phyloP scores from a whole-genome alignment of 2,329 filamentous ascomycete genomes.

The Hirsutella thompsonii region DNA sequence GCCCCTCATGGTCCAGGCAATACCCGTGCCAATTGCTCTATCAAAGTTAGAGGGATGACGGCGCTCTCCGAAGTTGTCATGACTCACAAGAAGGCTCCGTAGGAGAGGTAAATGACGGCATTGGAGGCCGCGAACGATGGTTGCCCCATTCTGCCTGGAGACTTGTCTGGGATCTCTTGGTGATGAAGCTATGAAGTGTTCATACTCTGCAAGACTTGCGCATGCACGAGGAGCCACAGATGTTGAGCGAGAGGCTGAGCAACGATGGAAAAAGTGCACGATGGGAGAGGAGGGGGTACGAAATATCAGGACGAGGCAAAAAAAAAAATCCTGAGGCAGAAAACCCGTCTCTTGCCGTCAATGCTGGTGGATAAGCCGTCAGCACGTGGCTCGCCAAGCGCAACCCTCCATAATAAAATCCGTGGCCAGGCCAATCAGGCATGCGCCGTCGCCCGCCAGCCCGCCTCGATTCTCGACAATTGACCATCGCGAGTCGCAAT shows the following conservation, averaged over 20 bases:
- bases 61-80: not conserved
- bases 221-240: no score
- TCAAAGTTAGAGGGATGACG: not conserved
- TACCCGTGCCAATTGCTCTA: conserved; percentile 49
- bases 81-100: conserved; percentile 59
- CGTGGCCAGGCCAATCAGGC: not conserved
- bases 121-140: conserved; percentile 68
- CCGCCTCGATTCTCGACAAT: no score
- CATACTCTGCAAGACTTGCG: no score
- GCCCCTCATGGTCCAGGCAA: conserved; percentile 44
- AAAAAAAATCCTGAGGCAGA: not conserved
- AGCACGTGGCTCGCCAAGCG: not conserved
- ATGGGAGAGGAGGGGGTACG: no score
- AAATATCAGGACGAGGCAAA: not conserved
- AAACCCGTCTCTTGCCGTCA: not conserved
- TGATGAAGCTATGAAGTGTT: no score
- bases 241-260: no score
- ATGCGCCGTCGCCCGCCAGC: no score
- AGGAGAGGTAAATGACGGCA: conserved; percentile 71
- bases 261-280: no score
- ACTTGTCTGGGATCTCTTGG: no score
- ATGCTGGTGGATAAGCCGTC: not conserved
- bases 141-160: conserved; percentile 51
- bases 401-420: not conserved
- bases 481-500: no score